Conservation (phyloP, 75 land plant genomes). For the Gnetum montanum region DNA sequence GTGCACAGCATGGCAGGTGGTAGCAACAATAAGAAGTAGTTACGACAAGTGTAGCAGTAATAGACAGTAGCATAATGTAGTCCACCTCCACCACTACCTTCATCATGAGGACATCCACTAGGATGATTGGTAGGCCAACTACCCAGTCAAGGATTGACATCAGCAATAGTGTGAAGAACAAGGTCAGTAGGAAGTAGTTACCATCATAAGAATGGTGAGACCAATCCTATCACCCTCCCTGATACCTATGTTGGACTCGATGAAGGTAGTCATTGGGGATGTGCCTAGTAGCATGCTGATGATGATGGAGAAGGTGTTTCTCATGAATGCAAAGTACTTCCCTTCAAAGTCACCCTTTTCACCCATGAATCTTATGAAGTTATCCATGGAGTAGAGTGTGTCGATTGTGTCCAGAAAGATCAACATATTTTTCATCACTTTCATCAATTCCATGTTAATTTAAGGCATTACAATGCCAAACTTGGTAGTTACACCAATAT, state of each 20-base stretch:
- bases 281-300: constrained; percentile 20
- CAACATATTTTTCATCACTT: too few species aligned
- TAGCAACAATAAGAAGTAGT: too few species aligned
- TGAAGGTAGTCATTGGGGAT: constrained; percentile 25
- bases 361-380: constrained; percentile 13
- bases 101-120: constrained; percentile 73
- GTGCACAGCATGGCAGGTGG: too few species aligned
- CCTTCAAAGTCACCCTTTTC: constrained; percentile 18
- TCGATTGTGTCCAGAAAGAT: constrained; percentile 26
- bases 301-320: constrained; percentile 17
- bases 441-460: too few species aligned
- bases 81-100: constrained; percentile 55
- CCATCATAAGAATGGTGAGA: constrained; percentile 11
- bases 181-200: constrained; percentile 16
- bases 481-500: too few species aligned
- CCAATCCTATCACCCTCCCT: constrained; percentile 23
- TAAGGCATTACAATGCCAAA: too few species aligned
- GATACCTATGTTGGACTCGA: constrained; percentile 25
- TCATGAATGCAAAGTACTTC: constrained; percentile 28
- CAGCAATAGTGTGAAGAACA: constrained; percentile 25
- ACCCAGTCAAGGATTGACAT: constrained; percentile 36
- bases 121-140: constrained; percentile 28
- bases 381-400: constrained; percentile 30
- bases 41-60: constrained; percentile 81
- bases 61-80: constrained; percentile 50